phyloP scores from a whole-genome alignment of 495 filamentous ascomycete genomes.

The Penicillium pulvis region DNA sequence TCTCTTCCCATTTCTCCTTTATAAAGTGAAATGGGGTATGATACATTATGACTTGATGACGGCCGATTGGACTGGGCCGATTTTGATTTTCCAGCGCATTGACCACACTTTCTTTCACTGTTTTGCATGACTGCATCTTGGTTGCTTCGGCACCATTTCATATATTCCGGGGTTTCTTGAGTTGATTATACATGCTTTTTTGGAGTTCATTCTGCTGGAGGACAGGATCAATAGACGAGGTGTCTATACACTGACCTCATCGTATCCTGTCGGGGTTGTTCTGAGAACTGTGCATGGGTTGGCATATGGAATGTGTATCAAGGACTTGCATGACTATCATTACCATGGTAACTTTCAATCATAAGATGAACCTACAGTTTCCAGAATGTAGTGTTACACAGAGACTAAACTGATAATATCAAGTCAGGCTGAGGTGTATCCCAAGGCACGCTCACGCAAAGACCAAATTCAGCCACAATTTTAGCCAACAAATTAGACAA shows the following conservation, averaged over 20 bases:
- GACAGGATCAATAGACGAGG: neutral
- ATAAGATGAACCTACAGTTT: neutral
- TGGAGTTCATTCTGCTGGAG: neutral
- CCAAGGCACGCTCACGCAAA: constrained; percentile 2
- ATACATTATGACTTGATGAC: constrained; percentile 25
- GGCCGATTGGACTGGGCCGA: constrained; percentile 5
- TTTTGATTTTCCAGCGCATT: constrained; percentile 11
- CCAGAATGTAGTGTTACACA: too few relatives aligned
- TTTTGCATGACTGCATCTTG: constrained; percentile 9
- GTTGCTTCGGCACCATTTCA: neutral
- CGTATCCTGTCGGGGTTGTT: neutral
- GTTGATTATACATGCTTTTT: neutral
- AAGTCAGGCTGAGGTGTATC: neutral
- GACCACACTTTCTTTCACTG: constrained; percentile 6
- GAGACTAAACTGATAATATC: too few relatives aligned
- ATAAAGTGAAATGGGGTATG: constrained; percentile 6
- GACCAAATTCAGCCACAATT: constrained; percentile 2
- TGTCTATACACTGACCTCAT: neutral
- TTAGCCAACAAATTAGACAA: constrained; percentile 22
- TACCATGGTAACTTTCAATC: neutral
- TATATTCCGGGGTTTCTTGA: neutral
- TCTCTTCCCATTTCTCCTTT: constrained; percentile 1
- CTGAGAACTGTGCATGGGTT: neutral
- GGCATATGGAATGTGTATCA: neutral
- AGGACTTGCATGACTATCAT: neutral